Evolutionary conservation across 352 stramenopile genomes (phyloP), one percentile per base, ranked within the genome.

Genomic region (Phytophthora syringae): DNA sequence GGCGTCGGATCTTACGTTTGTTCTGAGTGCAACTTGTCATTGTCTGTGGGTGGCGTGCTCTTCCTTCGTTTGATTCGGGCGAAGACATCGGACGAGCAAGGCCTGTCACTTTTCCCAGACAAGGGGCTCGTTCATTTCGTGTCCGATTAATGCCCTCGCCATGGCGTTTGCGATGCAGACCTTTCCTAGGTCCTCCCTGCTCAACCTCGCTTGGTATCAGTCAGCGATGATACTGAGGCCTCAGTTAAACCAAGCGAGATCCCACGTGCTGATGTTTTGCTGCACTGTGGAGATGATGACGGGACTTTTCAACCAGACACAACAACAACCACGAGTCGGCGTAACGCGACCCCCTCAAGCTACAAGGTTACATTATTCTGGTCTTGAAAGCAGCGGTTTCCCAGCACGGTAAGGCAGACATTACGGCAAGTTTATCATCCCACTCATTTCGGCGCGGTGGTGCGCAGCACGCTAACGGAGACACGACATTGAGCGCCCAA

Each of bases 21-120:
- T 59, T 5, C 47, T 39, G 20, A 72, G 30, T 25, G 62, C 18
- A 43, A 45, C 7, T 20, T 73, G 24, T 56, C 53, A 0, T 15
- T 69, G 1, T 62, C 37, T 7, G 16, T 20, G 0, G 40, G 6
- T 16, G 44, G 36, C 9, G 50, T 57, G 7, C 39, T 69, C 42
- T 73, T 60, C 27, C 48, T 61, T 27, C 28, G 21, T 25, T 28
- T 48, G 40, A 48, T 48, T 18, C 20, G 40, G 9, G 21, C 6
- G 18, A 30, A 48, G 9, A 48, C 40, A 28, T 48, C 40, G 15
- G 28, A 56, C 0, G 21, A 56, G 32, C 49, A 56, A 45, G 49
- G 48, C 11, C 30, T 53, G n/a, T 44, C 48, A n/a, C 30, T 55
- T 18, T 43, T 55, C 16, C 18, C 20, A 18, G 49, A 56, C 32